Evolutionary conservation across 139 green algal species (phyloP), one percentile per base, ranked within the genome.

Genomic region (Chlamydomonas eustigma): DNA sequence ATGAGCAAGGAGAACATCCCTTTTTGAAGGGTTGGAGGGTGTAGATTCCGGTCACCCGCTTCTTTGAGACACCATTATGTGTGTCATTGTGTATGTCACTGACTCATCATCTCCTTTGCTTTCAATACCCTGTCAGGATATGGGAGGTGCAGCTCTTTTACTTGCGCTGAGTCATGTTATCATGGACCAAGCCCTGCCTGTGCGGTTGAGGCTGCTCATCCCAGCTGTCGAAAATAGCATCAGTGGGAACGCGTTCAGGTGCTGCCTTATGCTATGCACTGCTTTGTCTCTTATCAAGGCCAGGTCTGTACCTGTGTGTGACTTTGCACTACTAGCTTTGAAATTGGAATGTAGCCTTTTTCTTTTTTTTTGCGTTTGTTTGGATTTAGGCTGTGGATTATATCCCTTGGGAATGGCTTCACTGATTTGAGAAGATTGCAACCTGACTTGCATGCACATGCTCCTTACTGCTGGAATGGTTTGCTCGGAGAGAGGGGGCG

Each of bases 181-280:
- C 4, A 88, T 88, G 83, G 6, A 34, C 24, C 2, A 71, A 12
- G 33, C 72, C 32, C 70, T 88, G 31, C 78, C 81, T 12, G 76
- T 88, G 37, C 35, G 58, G 32, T 77, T 88, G 64, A 51, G 83
- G 5, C 63, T 86, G 35, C 68, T 88, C 0, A 50, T 88, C 8
- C 83, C 83, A 50, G 51, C 80, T n/a, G 83, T 88, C 50, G 83
- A 88, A 64, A 88, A 88, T 72, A 69, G 44, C 50, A 64, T 91
- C 31, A 80, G 75, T 37, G 78, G 79, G 2, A 84, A 83, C 44
- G 63, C 84, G n/a, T 90, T 37, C 68, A 39, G 52, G 52, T 58
- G 44, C 44, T 12, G 44, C 12, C 18, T 58, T 58, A 58, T 12
- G 44, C 18, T 58, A 58, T 28, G 44, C 44, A 18, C 18, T 58